Conservation (phyloP, 106 monocot species). For the Dendrobium huoshanense region DNA sequence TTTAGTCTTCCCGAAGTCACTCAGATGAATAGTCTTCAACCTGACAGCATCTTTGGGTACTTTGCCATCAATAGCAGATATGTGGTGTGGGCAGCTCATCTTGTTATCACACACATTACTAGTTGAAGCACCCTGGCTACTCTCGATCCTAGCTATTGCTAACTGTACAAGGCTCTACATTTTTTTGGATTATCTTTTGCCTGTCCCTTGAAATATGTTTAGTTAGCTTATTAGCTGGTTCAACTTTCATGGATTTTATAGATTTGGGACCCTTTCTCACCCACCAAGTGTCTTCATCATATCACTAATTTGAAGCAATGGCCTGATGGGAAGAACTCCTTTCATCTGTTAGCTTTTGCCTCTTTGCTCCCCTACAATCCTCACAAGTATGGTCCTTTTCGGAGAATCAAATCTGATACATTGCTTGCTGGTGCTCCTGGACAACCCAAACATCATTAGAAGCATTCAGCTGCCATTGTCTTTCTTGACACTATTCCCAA, state of each 20-base stretch:
- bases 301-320: constrained; percentile 38
- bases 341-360: constrained; percentile 61
- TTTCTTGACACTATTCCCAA: constrained; percentile 13
- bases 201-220: constrained; percentile 73
- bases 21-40: constrained; percentile 23
- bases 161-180: constrained; percentile 88
- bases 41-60: constrained; percentile 33
- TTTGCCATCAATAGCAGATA: constrained; percentile 40
- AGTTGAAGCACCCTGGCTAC: constrained; percentile 91
- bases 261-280: constrained; percentile 63
- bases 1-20: constrained; percentile 63
- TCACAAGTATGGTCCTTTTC: constrained; percentile 42
- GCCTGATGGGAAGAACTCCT: constrained; percentile 30
- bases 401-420: constrained; percentile 16
- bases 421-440: constrained; percentile 22
- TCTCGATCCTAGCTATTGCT: constrained; percentile 73
- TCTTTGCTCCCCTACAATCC: constrained; percentile 60
- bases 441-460: constrained; percentile 28
- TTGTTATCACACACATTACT: constrained; percentile 94
- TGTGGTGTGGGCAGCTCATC: constrained; percentile 62
- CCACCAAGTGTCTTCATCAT: constrained; percentile 94
- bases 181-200: constrained; percentile 58
- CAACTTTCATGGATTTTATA: constrained; percentile 61
- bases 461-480: constrained; percentile 17
- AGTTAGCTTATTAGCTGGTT: constrained; percentile 45